Conservation (phyloP, 768 basidiomycete species). For the Piloderma croceum region DNA sequence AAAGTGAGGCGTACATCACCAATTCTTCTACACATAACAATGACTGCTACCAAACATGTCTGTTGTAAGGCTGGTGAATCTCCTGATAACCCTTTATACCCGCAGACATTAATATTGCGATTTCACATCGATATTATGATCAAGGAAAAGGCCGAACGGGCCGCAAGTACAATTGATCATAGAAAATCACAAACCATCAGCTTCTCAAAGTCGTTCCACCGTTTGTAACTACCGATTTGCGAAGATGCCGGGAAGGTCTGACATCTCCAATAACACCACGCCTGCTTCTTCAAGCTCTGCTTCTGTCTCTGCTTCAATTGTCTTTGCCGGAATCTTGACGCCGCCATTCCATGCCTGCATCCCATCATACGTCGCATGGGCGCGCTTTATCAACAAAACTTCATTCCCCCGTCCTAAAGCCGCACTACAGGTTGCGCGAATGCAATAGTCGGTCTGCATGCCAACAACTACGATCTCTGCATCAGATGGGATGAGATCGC, state of each 20-base stretch:
- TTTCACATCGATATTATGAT: no score
- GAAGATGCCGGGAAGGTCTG: constrained; percentile 55
- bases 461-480: constrained; percentile 65
- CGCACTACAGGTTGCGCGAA: constrained; percentile 54
- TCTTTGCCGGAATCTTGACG: constrained; percentile 44
- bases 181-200: no score
- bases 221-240: constrained; percentile 49
- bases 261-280: constrained; percentile 60
- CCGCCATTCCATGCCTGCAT: constrained; percentile 55
- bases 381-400: constrained; percentile 56
- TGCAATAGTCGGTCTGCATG: constrained; percentile 62
- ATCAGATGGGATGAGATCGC: constrained; percentile 40
- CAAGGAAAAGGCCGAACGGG: no score
- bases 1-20: no score
- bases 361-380: constrained; percentile 68
- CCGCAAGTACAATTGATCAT: no score
- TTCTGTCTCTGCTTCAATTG: constrained; percentile 57
- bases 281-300: constrained; percentile 65
- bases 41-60: no score
- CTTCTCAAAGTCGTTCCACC: no score
- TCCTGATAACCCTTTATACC: no score
- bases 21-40: no score
- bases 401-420: constrained; percentile 61
- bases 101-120: no score
- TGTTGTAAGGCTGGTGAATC: no score